phyloP scores from a whole-genome alignment of 495 filamentous ascomycete species.

The Bacidia gigantensis region DNA sequence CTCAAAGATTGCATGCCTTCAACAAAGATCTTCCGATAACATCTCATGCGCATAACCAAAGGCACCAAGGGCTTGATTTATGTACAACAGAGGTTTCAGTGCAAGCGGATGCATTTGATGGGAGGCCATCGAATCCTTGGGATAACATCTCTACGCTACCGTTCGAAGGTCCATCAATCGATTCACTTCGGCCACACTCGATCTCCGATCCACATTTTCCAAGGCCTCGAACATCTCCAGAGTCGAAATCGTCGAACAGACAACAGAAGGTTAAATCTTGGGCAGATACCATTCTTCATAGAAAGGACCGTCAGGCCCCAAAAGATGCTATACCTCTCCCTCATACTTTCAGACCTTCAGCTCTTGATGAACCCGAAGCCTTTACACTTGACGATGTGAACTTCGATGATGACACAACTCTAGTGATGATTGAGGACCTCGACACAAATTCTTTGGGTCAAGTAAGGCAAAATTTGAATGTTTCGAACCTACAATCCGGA shows the following conservation, averaged over 20 bases:
- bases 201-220: not conserved
- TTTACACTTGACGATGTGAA: conserved; percentile 33
- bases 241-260: conserved; percentile 48
- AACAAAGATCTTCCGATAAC: too few species aligned
- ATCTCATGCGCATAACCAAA: too few species aligned
- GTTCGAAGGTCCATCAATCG: not conserved
- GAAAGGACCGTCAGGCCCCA: conserved; percentile 20
- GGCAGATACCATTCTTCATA: conserved; percentile 60
- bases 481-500: conserved; percentile 34
- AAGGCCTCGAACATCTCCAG: conserved; percentile 22
- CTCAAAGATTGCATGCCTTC: not conserved
- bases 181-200: not conserved
- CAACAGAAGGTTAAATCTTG: conserved; percentile 70
- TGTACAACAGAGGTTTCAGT: too few species aligned
- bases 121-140: too few species aligned
- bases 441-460: conserved; percentile 24
- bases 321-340: conserved; percentile 11
- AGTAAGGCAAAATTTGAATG: conserved; percentile 20
- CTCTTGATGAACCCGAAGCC: not conserved
- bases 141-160: too few species aligned
- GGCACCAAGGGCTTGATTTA: too few species aligned
- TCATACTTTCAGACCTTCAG: conserved; percentile 26
- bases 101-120: too few species aligned
- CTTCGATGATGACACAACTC: conserved; percentile 41
- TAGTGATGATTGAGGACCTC: conserved; percentile 34